Evolutionary conservation across 805 yeast genomes (phyloP), one percentile per base, ranked within the genome.

Genomic region (Yarrowia deformans): DNA sequence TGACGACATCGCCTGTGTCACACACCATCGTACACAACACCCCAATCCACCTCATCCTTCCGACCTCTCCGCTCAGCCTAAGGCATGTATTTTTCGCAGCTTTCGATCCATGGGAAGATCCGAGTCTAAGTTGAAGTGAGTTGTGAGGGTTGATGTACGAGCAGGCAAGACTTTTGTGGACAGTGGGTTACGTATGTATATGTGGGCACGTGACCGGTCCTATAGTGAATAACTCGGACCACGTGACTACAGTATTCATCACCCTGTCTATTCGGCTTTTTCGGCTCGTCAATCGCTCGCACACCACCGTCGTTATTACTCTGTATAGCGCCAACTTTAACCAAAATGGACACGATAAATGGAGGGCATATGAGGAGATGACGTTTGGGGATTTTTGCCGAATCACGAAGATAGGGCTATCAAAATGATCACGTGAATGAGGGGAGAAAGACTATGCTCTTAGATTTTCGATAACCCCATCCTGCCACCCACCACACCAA

Each of bases 101-200:
- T 54, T 55, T 55, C 61, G 61, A 55, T 55, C 61, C 16, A 52
- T 55, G 45, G 64, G n/a, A 43, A 42, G 50, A 58, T 58, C 50
- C 18, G 64, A 58, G 64, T 34, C 43, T 23, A 58, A 32, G 8
- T n/a, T 39, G n/a, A 8, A 3, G 40, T 43, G 50, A 58, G 64
- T 58, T 58, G 64, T 14, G 19, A 18, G 45, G 16, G 29, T 23
- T 23, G 29, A n/a, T n/a, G n/a, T n/a, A n/a, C n/a, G 29, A 4
- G 29, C 4, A 2, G 29, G 4, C 29, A 23, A 23, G 29, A 23
- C 29, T 23, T 23, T 2, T 23, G 29, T 23, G 29, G 29, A 2
- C 29, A 23, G 29, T 23, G 29, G 29, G 29, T 23, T 4, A 23
- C 29, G 29, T 23, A 4, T 23, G 29, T 23, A 4, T 23, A 4